Evolutionary conservation across 148 eudicot species (phyloP).

Genomic region (Bassia scoparia): DNA sequence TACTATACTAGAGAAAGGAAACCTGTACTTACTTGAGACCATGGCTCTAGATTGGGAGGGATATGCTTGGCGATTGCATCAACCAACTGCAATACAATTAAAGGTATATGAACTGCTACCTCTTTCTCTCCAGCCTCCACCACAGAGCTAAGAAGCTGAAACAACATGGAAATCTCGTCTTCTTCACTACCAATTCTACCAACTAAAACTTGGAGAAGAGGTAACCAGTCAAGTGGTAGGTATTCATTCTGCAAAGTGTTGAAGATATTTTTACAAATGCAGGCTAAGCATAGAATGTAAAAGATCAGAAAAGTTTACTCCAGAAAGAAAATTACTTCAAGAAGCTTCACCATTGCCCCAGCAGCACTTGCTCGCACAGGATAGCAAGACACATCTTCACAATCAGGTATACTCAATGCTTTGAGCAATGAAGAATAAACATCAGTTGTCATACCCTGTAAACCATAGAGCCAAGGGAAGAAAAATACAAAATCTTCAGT

Average conservation of each 20-base stretch:
- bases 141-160: conserved; percentile 67
- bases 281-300: not conserved
- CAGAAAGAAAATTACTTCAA: conserved; percentile 42
- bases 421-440: conserved; percentile 60
- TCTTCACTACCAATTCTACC: conserved; percentile 49
- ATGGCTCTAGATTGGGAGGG: conserved; percentile 51
- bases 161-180: conserved; percentile 54
- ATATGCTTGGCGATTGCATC: conserved; percentile 46
- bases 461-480: not conserved
- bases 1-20: not conserved
- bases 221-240: conserved; percentile 71
- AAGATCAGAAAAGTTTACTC: conserved; percentile 5
- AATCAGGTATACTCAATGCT: conserved; percentile 54
- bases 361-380: conserved; percentile 73
- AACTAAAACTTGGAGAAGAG: conserved; percentile 62
- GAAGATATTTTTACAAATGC: conserved; percentile 9
- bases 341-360: conserved; percentile 62
- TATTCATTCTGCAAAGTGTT: conserved; percentile 53
- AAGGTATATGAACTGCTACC: conserved; percentile 51
- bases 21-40: conserved; percentile 58
- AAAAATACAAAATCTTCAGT: not conserved
- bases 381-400: conserved; percentile 49
- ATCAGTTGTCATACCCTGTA: conserved; percentile 61
- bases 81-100: conserved; percentile 44
- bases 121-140: conserved; percentile 64